Evolutionary conservation across 2,329 filamentous ascomycete species (phyloP).

Genomic region (Emydomyces testavorans): DNA sequence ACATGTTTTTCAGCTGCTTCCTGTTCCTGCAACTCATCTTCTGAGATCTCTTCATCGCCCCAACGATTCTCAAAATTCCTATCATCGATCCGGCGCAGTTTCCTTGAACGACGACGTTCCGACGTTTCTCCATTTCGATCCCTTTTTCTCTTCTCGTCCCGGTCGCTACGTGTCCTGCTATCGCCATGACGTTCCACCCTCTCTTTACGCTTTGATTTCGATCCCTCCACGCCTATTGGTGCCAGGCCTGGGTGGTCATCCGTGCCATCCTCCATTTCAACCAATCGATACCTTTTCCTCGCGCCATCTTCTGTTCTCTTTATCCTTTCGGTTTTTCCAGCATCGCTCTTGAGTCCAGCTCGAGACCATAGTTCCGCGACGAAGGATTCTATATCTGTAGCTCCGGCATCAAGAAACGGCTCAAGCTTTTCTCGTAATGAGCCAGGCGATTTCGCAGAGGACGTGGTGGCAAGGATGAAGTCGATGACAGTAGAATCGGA

Average conservation of each 20-base stretch:
- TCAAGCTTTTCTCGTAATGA: slow-evolving; percentile 42
- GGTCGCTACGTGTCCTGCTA: slow-evolving; percentile 11
- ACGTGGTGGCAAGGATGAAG: slow-evolving; percentile 46
- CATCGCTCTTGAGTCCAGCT: slow-evolving; percentile 19
- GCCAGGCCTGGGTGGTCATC: slow-evolving; percentile 23
- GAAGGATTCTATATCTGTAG: slow-evolving; percentile 38
- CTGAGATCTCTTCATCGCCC: slow-evolving; percentile 58
- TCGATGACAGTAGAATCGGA: slow-evolving; percentile 47
- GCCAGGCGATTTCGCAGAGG: slow-evolving; percentile 38
- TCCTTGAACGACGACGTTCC: slow-evolving; percentile 39
- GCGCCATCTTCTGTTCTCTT: slow-evolving; percentile 21
- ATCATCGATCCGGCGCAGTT: slow-evolving; percentile 39
- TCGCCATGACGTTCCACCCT: slow-evolving; percentile 5
- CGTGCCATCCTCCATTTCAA: slow-evolving; percentile 44
- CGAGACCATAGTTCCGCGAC: slow-evolving; percentile 37
- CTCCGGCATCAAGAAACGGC: slow-evolving; percentile 41
- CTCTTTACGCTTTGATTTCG: slow-evolving; percentile 16
- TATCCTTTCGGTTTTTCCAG: slow-evolving; percentile 14
- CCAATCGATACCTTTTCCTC: slow-evolving; percentile 43
- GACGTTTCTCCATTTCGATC: slow-evolving; percentile 32
- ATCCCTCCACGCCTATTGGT: slow-evolving; percentile 25
- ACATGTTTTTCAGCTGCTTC: slow-evolving; percentile 47
- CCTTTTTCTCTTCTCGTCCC: slow-evolving; percentile 26
- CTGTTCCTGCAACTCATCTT: slow-evolving; percentile 29
- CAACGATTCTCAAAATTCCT: slow-evolving; percentile 64